phyloP scores from a whole-genome alignment of 768 basidiomycete species.

The Tylopilus plumbeoviolaceoides region DNA sequence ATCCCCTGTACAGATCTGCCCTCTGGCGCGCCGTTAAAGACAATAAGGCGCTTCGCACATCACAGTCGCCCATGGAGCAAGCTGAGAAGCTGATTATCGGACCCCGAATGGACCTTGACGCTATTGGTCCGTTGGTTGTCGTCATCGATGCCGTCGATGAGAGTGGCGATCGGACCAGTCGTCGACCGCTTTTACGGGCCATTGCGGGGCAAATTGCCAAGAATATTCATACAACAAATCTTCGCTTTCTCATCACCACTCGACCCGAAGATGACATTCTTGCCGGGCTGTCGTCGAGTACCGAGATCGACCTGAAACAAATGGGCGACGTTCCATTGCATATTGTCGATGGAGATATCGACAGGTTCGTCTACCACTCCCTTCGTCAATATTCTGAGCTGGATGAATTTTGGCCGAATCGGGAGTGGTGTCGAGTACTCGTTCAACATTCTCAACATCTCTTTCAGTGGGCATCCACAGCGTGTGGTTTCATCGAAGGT shows the following conservation, averaged over 20 bases:
- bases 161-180: not conserved
- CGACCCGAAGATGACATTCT: too few species aligned
- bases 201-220: not conserved
- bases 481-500: too few species aligned
- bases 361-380: not conserved
- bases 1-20: not conserved
- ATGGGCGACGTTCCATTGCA: not conserved
- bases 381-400: not conserved
- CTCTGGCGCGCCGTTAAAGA: not conserved
- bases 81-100: not conserved
- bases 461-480: conserved; percentile 13
- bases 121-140: not conserved
- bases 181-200: not conserved
- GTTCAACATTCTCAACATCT: conserved; percentile 11
- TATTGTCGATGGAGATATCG: not conserved
- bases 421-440: conserved; percentile 14
- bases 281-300: not conserved
- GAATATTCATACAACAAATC: too few species aligned
- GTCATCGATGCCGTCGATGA: not conserved
- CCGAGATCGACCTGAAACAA: not conserved
- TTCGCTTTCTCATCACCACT: too few species aligned
- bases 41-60: too few species aligned
- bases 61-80: not conserved
- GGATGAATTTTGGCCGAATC: not conserved
- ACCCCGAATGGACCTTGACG: not conserved